Evolutionary conservation across 2,329 filamentous ascomycete genomes (phyloP), one percentile per base, ranked within the genome.

Genomic region (Torrubiella hemipterigena): DNA sequence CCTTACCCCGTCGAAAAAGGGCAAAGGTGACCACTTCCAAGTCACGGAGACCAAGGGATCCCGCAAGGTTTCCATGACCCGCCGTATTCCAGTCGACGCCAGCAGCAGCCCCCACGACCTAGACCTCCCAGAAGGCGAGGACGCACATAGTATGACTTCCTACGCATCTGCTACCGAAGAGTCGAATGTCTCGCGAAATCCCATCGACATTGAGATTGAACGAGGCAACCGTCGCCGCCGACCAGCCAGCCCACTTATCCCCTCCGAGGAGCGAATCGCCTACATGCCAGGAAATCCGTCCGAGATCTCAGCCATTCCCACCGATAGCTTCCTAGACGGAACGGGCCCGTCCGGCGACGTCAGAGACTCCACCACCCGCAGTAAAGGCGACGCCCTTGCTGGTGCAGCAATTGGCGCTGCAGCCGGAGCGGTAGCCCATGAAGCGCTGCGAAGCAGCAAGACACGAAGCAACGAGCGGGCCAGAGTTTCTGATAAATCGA

Each of bases 151-250:
- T 48, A 62, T 77, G 51, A 71, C 67, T 42, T 91, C 83, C 22
- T 82, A 82, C 51, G 81, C 79, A 20, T 91, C 85, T 31, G 76
- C 70, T 13, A 82, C 77, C 7, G 81, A 84, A 50, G 84, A 82
- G 53, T 89, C 82, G 40, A 86, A 80, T 54, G 68, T 87, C 35
- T 76, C 73, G 19, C 65, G 71, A 32, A 78, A 81, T 32, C 86
- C 86, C 21, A 77, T 95, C 41, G 86, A 95, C 51, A 82, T 95
- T 38, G 89, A 95, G 52, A 83, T 96, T 39, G 70, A 87, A 46
- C 68, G 73, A 30, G 61, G 66, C 41, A 59, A 57, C 34, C 61
- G 65, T 40, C 63, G 67, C 50, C 77, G 67, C 53, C 69, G 67
- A 38, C 67, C 63, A 64, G 81, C 71, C 57, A 94, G 67, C 40